phyloP scores from a whole-genome alignment of 495 filamentous ascomycete genomes.

The Tuber magnatum region DNA sequence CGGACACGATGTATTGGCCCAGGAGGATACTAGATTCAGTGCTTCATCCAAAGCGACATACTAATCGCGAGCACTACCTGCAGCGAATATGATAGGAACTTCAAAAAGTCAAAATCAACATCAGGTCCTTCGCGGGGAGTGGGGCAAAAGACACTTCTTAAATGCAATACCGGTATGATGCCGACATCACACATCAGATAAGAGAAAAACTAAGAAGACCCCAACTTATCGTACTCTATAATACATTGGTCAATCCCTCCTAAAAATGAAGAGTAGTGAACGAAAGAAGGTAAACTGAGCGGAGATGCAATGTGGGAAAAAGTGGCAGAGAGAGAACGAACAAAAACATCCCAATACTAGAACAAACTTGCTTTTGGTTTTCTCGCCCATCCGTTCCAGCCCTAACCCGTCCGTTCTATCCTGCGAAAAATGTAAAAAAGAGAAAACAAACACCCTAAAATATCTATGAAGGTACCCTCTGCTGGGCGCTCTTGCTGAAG shows the following conservation, averaged over 20 bases:
- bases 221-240: neutral
- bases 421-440: neutral
- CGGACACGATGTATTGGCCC: no score
- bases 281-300: neutral
- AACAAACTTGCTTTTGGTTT: neutral
- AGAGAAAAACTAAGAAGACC: neutral
- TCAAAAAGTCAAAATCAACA: neutral
- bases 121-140: neutral
- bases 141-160: neutral
- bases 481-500: neutral
- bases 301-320: neutral
- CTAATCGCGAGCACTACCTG: no score
- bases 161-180: neutral
- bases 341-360: neutral
- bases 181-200: neutral
- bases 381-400: neutral
- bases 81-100: neutral
- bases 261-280: neutral
- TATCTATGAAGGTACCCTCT: neutral
- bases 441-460: neutral
- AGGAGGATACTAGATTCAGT: no score
- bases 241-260: neutral
- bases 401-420: neutral
- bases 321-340: neutral
- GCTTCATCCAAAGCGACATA: no score